Conservation (phyloP, 169 alveolate genomes). For the Eimeria tenella region DNA sequence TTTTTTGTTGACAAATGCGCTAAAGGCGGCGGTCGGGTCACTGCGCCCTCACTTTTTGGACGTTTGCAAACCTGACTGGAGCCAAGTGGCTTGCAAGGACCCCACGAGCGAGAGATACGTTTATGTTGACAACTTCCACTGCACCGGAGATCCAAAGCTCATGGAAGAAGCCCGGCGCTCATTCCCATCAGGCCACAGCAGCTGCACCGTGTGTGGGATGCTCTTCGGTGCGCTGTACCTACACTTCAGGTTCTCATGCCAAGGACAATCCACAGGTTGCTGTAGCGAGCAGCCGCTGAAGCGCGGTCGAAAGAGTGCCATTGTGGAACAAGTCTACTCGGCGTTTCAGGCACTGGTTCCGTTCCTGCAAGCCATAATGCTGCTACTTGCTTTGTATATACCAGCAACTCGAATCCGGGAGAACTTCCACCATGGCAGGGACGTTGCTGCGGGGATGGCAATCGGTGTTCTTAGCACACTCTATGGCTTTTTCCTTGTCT, state of each 20-base stretch:
- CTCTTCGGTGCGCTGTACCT: constrained; percentile 8
- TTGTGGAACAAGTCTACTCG: background rate
- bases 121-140: constrained; percentile 18
- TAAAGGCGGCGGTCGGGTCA: constrained; percentile 33
- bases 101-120: background rate
- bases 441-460: constrained; percentile 29
- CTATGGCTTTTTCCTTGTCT: constrained; percentile 5
- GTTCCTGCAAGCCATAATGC: constrained; percentile 22
- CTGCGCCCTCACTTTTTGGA: constrained; percentile 61
- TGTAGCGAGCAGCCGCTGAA: background rate
- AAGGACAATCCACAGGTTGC: background rate
- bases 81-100: constrained; percentile 22
- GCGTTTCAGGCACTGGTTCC: background rate
- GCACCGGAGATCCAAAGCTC: constrained; percentile 8
- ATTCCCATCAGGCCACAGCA: constrained; percentile 64
- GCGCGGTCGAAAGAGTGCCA: background rate
- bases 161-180: constrained; percentile 64
- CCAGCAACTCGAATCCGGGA: constrained; percentile 37
- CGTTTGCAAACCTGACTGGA: constrained; percentile 68
- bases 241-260: constrained; percentile 52
- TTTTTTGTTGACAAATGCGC: background rate
- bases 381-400: constrained; percentile 14
- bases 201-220: constrained; percentile 51
- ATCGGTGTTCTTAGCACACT: constrained; percentile 9
- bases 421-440: constrained; percentile 28